Evolutionary conservation across 179 eudicot genomes (phyloP), one percentile per base, ranked within the genome.

Genomic region (Silene noctiflora): DNA sequence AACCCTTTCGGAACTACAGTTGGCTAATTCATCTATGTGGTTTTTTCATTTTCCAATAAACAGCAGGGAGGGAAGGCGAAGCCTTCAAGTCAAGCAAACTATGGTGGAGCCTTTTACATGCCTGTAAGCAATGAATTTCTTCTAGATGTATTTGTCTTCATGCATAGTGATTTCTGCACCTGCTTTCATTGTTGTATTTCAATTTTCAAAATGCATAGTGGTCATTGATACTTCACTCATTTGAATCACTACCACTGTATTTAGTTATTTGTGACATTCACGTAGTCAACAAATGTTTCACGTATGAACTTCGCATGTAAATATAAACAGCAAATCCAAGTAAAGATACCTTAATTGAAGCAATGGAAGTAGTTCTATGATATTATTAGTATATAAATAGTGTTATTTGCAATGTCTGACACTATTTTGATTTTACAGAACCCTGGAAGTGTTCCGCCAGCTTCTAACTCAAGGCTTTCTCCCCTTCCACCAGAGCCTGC

Each of bases 401-500:
- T n/a, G n/a, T n/a, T n/a, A n/a, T n/a, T n/a, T n/a, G n/a, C n/a
- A n/a, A n/a, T n/a, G n/a, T n/a, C n/a, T n/a, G n/a, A n/a, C n/a
- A n/a, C n/a, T n/a, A n/a, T n/a, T n/a, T n/a, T n/a, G n/a, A n/a
- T n/a, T 77, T 48, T 80, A 21, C 70, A 86, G 88, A 82, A 84
- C 74, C 88, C 88, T 63, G 88, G 86, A 72, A 91, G 86, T 84
- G 98, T 87, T 74, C 92, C 99, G 78, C 86, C 98, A 51, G 93
- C 89, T 46, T 61, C 92, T 79, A 89, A 87, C 67, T 88, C 98
- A 71, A 89, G 90, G 87, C 92, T 89, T 77, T 81, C 93, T 61
- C 99, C 99, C 4, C 97, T 91, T 82, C 95, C 97, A 73, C 97
- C 86, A 39, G 99, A 96, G 86, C 96, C 92, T 55, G 96, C 94